A percentile compares a stretch with the other conserved stretches of the same genome.
Conservation (phyloP, 2,329 filamentous ascomycete species). For the Hypoxylon sp. region DNA sequence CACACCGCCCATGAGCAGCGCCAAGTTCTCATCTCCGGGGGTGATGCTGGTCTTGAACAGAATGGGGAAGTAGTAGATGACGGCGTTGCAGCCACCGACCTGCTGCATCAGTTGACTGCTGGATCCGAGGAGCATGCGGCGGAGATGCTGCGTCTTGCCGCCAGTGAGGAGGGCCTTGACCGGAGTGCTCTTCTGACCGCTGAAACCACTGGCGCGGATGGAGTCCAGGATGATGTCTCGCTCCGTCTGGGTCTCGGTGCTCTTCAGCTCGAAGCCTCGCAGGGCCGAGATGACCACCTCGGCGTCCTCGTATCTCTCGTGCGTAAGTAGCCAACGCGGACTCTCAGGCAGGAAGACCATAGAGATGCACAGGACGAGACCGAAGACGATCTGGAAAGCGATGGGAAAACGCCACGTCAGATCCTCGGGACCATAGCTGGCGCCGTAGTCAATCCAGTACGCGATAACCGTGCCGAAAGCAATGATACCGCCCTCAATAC, state of each 20-base stretch:
- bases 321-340: slow-evolving; percentile 56
- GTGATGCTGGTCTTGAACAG: slow-evolving; percentile 58
- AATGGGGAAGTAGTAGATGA: slow-evolving; percentile 69
- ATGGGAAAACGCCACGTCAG: slow-evolving; percentile 65
- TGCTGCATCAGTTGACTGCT: slow-evolving; percentile 70
- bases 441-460: slow-evolving; percentile 63
- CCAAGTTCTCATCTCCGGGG: slow-evolving; percentile 53
- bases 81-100: slow-evolving; percentile 63
- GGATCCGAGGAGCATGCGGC: slow-evolving; percentile 68
- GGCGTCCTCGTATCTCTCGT: slow-evolving; percentile 56
- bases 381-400: slow-evolving; percentile 57
- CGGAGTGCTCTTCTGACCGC: slow-evolving; percentile 54
- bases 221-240: slow-evolving; percentile 69
- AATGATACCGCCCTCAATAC: slow-evolving; percentile 55
- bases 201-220: slow-evolving; percentile 62
- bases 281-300: slow-evolving; percentile 46
- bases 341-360: slow-evolving; percentile 58
- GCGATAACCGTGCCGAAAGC: slow-evolving; percentile 54
- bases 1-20: slow-evolving; percentile 61
- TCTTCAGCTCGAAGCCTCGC: slow-evolving; percentile 56
- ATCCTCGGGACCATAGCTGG: slow-evolving; percentile 52
- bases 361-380: slow-evolving; percentile 51
- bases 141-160: slow-evolving; percentile 71
- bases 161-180: slow-evolving; percentile 65
- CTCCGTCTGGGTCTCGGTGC: slow-evolving; percentile 65